Base-by-base conservation (phyloP, 768 basidiomycete genomes). In the Coprinellus micaceus region DNA sequence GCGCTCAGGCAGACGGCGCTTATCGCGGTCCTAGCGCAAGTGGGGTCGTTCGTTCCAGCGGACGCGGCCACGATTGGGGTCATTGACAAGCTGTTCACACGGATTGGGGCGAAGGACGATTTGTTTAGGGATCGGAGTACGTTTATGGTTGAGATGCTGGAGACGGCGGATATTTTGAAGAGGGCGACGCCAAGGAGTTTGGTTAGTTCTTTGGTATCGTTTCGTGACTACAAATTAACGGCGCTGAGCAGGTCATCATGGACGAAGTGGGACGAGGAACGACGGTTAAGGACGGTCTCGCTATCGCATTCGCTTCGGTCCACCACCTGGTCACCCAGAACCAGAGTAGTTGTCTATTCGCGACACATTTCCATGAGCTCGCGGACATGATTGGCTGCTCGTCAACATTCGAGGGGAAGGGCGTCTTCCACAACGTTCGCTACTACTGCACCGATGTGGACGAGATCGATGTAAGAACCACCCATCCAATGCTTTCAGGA, bases 261-360 rank as follows among this genome's bases (percentile, higher is more conserved):
- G 96, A 99, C 67, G 96, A 99, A 75, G 94, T 99, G n/a, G 96
- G 96, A 5, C 77, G 96, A 62, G 96, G 96, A 30, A 98, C 96
- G 4, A 94, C 94, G 0, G 85, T 94, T 7, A 84, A 84, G 58
- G 95, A 97, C 64, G 96, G 96, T 10, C 70, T 98, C 13, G 93
- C 96, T 0, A 91, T 98, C 50, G 95, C 97, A 17, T 98, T 93
- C 65, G 91, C 92, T 5, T 85, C 92, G 2, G 78, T 95, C 30
- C 87, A 95, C 63, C 87, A 98, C 68, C 79, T 98, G 19, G 71
- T 84, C 37, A 73, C 81, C 33, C 79, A 81, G 28, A 91, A 91
- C 63, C 73, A 75, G 51, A 92, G 89, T 66, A 83, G 94, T 17
- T 80, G 91, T n/a, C 75, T 99, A 28, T 99, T 98, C 66, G 96